Conservation (phyloP, 345 rosid species). For the Barbarea vulgaris region DNA sequence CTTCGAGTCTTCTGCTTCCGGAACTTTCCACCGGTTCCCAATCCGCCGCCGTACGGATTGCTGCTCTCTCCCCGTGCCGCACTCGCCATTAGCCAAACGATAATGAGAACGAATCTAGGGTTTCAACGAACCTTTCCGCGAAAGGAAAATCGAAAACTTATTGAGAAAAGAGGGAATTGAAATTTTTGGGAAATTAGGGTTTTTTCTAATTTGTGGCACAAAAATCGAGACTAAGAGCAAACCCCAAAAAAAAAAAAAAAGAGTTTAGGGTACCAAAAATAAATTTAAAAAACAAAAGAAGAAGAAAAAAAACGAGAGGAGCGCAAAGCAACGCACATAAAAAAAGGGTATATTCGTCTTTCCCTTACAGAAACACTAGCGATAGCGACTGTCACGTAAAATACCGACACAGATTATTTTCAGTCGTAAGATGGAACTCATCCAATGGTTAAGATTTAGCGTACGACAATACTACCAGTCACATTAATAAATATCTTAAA, state of each 20-base stretch:
- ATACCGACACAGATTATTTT: neutral
- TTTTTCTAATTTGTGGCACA: slow-evolving; percentile 42
- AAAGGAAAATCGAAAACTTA: slow-evolving; percentile 33
- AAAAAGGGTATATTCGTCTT: slow-evolving; percentile 38
- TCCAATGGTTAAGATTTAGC: slow-evolving; percentile 7
- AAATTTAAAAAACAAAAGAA: neutral
- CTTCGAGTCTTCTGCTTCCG: slow-evolving; percentile 63
- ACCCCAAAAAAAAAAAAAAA: neutral
- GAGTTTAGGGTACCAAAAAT: slow-evolving; percentile 22
- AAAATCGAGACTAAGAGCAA: slow-evolving; percentile 16
- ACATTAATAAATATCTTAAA: slow-evolving; percentile 7
- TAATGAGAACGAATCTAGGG: slow-evolving; percentile 46
- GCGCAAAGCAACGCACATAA: slow-evolving; percentile 35
- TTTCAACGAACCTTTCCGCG: slow-evolving; percentile 36
- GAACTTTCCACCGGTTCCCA: slow-evolving; percentile 71
- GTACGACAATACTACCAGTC: neutral
- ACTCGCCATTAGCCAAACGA: slow-evolving; percentile 49
- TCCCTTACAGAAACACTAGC: neutral
- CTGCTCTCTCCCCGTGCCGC: slow-evolving; percentile 49
- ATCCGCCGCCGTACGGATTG: slow-evolving; percentile 45
- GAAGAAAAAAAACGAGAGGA: slow-evolving; percentile 35
- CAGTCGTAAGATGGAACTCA: slow-evolving; percentile 8
- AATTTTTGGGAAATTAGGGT: slow-evolving; percentile 48
- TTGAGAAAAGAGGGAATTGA: slow-evolving; percentile 12
- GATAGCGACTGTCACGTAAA: slow-evolving; percentile 20